Evolutionary conservation across 108 stramenopile genomes (phyloP).

Genomic region (Nannochloropsis salina): DNA sequence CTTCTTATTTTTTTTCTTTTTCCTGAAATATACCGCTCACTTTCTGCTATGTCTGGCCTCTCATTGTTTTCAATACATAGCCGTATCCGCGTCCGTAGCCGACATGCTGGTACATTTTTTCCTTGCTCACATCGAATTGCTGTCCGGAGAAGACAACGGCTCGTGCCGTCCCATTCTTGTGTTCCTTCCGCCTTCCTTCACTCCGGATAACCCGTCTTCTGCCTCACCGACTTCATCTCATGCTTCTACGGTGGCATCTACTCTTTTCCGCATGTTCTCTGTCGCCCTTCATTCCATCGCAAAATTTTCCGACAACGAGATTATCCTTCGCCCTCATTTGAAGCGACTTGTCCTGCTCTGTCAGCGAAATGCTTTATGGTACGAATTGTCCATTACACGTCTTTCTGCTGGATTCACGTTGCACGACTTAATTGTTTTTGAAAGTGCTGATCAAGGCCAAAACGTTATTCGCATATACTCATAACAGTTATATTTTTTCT

Average conservation of each 20-base stretch:
- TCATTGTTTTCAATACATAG: conserved; percentile 12
- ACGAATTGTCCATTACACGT: background rate
- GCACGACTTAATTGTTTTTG: no score
- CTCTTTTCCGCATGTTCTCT: conserved; percentile 58
- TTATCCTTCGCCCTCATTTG: conserved; percentile 70
- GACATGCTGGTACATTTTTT: conserved; percentile 67
- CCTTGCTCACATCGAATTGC: conserved; percentile 61
- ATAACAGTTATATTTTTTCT: background rate
- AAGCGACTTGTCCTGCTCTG: conserved; percentile 64
- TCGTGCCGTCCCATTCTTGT: background rate
- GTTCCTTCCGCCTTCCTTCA: background rate
- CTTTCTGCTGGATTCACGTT: no score
- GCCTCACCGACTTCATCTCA: background rate
- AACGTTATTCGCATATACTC: no score
- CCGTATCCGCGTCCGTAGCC: conserved; percentile 64
- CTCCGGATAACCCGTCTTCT: background rate
- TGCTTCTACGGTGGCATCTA: background rate
- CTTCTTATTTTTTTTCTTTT: background rate
- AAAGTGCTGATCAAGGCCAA: no score
- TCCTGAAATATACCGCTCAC: background rate
- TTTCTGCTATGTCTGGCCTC: background rate
- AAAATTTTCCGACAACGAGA: conserved; percentile 76
- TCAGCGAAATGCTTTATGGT: conserved; percentile 39
- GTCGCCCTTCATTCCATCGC: conserved; percentile 72
- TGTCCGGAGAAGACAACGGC: conserved; percentile 25